Evolutionary conservation across 2,329 filamentous ascomycete genomes (phyloP), one percentile per base, ranked within the genome.

Genomic region (Torrubiella hemipterigena): DNA sequence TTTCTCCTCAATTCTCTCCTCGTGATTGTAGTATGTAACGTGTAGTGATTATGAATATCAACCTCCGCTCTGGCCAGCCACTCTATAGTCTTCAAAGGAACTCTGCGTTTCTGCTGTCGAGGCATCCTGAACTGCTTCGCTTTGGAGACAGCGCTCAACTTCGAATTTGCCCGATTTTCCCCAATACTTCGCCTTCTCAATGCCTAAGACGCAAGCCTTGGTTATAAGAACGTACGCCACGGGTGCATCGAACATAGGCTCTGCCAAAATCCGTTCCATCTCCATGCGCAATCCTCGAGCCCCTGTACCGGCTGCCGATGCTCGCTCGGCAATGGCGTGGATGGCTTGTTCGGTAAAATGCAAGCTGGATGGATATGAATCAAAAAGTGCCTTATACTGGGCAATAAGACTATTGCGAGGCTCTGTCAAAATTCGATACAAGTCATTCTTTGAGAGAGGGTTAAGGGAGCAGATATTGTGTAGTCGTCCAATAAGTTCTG

Each of bases 401-500:
- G 79, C 75, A 4, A 94, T 67, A 1, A 98, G 69, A 32, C 79
- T 84, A 58, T 95, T 94, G 35, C 82, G 77, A 1, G 91, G 91
- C 51, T 96, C 89, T 0, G 85, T 95, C 23, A 98, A 67, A 38
- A 98, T 91, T 31, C 87, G 77, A 31, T 89, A 75, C 10, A 98
- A 73, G 36, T 78, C 72, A 16, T 65, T 50, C 11, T 67, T 59
- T 2, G 71, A 73, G 1, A 98, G 67, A 0, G 85, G 77, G 11
- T 83, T 79, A 0, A 98, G 70, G 0, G 91, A 83, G 38, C 85
- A 86, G 29, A 86, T 81, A 36, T 94, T 84, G 31, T 93, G 89
- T 29, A 98, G 76, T 13, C 91, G 81, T n/a, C 91, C 91, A 32
- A 96, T 81, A n/a, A 95, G 67, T 56, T 95, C 87, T 1, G 87